phyloP scores from a whole-genome alignment of 805 yeast species.

The Teunomyces stri region DNA sequence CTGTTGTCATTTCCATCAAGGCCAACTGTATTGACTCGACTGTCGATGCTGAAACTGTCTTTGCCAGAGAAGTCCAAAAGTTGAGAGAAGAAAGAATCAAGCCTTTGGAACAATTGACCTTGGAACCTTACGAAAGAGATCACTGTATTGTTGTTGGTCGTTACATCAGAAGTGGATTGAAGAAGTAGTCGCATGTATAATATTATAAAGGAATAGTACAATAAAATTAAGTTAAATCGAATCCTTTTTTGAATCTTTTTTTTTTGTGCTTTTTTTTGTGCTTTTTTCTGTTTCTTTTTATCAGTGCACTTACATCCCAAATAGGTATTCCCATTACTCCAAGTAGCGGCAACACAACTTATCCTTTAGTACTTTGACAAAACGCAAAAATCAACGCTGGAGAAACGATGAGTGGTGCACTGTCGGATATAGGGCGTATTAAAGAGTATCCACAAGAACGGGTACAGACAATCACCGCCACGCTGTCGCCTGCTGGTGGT shows the following conservation, averaged over 20 bases:
- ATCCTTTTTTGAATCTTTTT: background rate
- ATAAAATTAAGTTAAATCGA: background rate
- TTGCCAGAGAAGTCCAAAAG: constrained; percentile 98
- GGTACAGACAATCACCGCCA: background rate
- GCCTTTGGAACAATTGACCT: constrained; percentile 96
- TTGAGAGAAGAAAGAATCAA: constrained; percentile 98
- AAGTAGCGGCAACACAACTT: background rate
- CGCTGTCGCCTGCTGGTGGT: background rate
- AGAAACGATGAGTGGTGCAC: background rate
- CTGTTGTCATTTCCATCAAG: constrained; percentile 97
- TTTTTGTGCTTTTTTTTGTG: background rate
- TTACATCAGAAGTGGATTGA: constrained; percentile 86
- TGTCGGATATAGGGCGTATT: background rate
- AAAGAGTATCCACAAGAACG: background rate
- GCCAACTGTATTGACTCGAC: constrained; percentile 99
- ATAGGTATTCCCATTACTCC: background rate
- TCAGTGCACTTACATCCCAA: background rate
- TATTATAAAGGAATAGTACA: background rate
- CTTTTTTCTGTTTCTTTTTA: background rate
- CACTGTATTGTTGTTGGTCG: constrained; percentile 98
- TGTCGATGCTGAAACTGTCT: constrained; percentile 98
- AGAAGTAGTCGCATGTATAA: constrained; percentile 30
- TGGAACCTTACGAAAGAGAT: constrained; percentile 99
- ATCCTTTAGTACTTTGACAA: no score
- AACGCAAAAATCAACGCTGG: background rate